A percentile compares a stretch with the other conserved stretches of the same genome.
These are phyloP conservation scores for Penicillium polonicum DNA, from an alignment of 2,329 filamentous ascomycete genomes.

Conservation along the genomic window DNA sequence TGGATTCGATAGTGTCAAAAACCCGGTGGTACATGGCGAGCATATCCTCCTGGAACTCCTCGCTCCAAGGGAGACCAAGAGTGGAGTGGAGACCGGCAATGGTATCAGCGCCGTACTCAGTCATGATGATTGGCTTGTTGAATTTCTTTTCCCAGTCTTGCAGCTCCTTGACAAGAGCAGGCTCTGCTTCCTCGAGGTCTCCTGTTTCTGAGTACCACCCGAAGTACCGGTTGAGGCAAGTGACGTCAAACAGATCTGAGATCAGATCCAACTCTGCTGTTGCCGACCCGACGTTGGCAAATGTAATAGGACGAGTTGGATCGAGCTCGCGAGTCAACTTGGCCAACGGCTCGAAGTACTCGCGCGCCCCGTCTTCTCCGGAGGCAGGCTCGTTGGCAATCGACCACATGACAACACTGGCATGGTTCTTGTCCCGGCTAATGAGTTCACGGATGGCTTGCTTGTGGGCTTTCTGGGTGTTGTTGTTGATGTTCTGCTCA, in stretches of 20 bases:
- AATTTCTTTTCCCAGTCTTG: slow-evolving; percentile 25
- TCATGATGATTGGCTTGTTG: slow-evolving; percentile 31
- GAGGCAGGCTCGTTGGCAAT: slow-evolving; percentile 26
- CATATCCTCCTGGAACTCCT: slow-evolving; percentile 29
- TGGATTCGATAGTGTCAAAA: slow-evolving; percentile 27
- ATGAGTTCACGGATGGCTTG: slow-evolving; percentile 27
- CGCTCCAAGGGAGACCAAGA: slow-evolving; percentile 27
- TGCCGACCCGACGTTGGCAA: slow-evolving; percentile 20
- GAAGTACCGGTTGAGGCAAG: slow-evolving; percentile 32
- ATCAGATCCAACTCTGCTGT: slow-evolving; percentile 15
- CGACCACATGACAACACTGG: slow-evolving; percentile 29
- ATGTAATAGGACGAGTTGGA: slow-evolving; percentile 27
- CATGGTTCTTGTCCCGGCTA: slow-evolving; percentile 29
- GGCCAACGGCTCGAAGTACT: slow-evolving; percentile 29
- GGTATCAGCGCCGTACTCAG: slow-evolving; percentile 33
- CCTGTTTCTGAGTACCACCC: slow-evolving; percentile 30
- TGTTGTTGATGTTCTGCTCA: background rate
- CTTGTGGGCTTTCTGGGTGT: slow-evolving; percentile 16
- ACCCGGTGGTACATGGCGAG: slow-evolving; percentile 33
- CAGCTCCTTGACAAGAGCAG: slow-evolving; percentile 24
- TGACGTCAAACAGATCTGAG: slow-evolving; percentile 29
- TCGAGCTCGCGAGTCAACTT: slow-evolving; percentile 25
- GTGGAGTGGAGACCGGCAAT: slow-evolving; percentile 30
- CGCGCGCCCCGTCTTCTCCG: slow-evolving; percentile 17
- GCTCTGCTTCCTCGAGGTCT: slow-evolving; percentile 24